Conservation (phyloP, 169 alveolate species). For the Cryptosporidium canis region DNA sequence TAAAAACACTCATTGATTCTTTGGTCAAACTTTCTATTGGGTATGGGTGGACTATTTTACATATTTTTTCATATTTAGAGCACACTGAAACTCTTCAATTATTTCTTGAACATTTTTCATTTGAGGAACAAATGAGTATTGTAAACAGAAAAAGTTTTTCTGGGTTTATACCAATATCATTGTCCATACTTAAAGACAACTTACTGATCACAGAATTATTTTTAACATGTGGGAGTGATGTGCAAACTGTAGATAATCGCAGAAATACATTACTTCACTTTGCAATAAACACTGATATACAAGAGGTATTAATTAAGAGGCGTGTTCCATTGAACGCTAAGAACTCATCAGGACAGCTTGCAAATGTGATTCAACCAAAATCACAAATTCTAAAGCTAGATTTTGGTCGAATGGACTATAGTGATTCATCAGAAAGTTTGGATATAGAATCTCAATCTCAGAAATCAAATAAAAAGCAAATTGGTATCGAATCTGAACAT, state of each 20-base stretch:
- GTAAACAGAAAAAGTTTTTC: slow-evolving; percentile 11
- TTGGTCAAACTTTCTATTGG: slow-evolving; percentile 11
- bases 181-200: slow-evolving; percentile 15
- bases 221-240: slow-evolving; percentile 42
- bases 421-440: background rate
- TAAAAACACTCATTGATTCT: background rate
- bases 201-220: slow-evolving; percentile 13
- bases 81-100: slow-evolving; percentile 25
- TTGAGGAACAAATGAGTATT: slow-evolving; percentile 13
- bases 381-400: background rate
- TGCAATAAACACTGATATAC: slow-evolving; percentile 3
- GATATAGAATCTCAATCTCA: background rate
- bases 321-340: background rate
- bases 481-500: background rate
- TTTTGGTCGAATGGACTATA: slow-evolving; percentile 1
- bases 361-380: background rate
- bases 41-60: slow-evolving; percentile 54
- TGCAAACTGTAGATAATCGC: slow-evolving; percentile 35
- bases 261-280: slow-evolving; percentile 64
- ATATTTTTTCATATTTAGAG: slow-evolving; percentile 3
- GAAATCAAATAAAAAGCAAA: background rate
- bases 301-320: slow-evolving; percentile 26
- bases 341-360: slow-evolving; percentile 59
- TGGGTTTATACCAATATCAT: slow-evolving; percentile 35
- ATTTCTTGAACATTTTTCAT: slow-evolving; percentile 15